phyloP scores from a whole-genome alignment of 2,329 filamentous ascomycete species.

The Grosmannia penicillata region DNA sequence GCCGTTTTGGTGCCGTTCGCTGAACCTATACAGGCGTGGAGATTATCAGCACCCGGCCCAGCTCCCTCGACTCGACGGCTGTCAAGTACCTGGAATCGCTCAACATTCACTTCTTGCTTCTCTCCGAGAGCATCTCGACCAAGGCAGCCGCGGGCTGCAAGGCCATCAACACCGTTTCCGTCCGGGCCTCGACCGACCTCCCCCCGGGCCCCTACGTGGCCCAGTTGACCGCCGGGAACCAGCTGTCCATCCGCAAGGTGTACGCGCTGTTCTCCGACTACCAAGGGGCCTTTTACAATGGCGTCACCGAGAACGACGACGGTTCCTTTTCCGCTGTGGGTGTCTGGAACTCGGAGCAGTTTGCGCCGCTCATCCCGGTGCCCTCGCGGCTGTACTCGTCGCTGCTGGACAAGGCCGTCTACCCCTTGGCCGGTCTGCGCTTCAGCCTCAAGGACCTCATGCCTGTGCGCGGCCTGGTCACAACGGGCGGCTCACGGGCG shows the following conservation, averaged over 20 bases:
- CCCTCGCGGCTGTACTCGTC: constrained; percentile 2
- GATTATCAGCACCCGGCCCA: neutral
- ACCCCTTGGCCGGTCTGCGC: constrained; percentile 4
- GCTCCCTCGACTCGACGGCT: neutral
- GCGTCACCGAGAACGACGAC: constrained; percentile 1
- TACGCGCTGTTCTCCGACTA: constrained; percentile 3
- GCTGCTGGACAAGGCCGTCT: neutral
- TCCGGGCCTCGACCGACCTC: neutral
- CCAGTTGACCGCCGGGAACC: neutral
- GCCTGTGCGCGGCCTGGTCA: constrained; percentile 1
- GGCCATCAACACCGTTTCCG: too few species aligned
- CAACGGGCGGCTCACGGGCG: constrained; percentile 1
- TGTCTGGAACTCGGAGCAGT: constrained; percentile 2
- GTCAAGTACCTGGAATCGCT: neutral
- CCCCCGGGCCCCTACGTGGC: constrained; percentile 2
- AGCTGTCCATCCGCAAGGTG: neutral
- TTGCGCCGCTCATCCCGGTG: constrained; percentile 1
- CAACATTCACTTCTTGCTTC: neutral
- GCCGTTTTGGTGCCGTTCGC: neutral
- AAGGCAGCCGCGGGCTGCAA: neutral
- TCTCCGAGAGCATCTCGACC: neutral
- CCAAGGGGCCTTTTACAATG: constrained; percentile 3
- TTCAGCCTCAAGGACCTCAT: constrained; percentile 6
- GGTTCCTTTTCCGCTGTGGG: neutral
- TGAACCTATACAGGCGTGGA: neutral